phyloP scores from a whole-genome alignment of 2,329 filamentous ascomycete species.

The Aschersonia sp. region DNA sequence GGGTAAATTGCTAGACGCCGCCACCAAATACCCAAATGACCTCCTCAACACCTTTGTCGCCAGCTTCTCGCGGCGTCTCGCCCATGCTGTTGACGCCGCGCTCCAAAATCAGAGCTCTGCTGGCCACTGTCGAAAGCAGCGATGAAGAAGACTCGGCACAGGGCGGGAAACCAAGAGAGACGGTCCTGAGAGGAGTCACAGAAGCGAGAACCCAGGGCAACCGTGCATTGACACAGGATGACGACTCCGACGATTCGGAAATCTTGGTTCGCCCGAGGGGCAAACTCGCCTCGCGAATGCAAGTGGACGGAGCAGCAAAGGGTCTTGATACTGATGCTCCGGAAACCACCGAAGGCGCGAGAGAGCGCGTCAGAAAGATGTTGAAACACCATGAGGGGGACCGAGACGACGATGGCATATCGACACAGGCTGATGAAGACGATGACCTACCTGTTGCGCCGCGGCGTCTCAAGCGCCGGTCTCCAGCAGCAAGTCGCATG shows the following conservation, averaged over 20 bases:
- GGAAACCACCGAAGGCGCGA: conserved; percentile 15
- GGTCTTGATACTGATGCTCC: conserved; percentile 4
- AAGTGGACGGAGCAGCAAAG: conserved; percentile 15
- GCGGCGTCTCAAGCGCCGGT: conserved; percentile 23
- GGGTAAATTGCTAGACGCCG: background rate
- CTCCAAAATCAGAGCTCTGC: conserved; percentile 39
- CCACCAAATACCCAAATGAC: conserved; percentile 23
- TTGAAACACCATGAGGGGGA: conserved; percentile 17
- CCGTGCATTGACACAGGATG: conserved; percentile 14
- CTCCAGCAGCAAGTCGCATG: conserved; percentile 13
- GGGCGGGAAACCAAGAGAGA: background rate
- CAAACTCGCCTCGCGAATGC: conserved; percentile 50
- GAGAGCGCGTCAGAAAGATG: conserved; percentile 28
- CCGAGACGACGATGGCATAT: conserved; percentile 11
- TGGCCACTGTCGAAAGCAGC: conserved; percentile 34
- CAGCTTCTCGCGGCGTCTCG: conserved; percentile 23
- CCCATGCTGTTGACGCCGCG: conserved; percentile 33
- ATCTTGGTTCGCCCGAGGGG: conserved; percentile 38
- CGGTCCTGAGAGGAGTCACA: no score
- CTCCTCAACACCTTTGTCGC: conserved; percentile 30
- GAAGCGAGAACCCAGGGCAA: conserved; percentile 2
- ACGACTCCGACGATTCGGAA: conserved; percentile 28
- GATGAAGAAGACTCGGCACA: conserved; percentile 26
- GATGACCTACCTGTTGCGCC: conserved; percentile 25
- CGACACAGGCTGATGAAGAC: conserved; percentile 12